A percentile compares a stretch with the other conserved stretches of the same genome.
Conservation (phyloP, 768 basidiomycete species). For the Crassisporium funariophilum region DNA sequence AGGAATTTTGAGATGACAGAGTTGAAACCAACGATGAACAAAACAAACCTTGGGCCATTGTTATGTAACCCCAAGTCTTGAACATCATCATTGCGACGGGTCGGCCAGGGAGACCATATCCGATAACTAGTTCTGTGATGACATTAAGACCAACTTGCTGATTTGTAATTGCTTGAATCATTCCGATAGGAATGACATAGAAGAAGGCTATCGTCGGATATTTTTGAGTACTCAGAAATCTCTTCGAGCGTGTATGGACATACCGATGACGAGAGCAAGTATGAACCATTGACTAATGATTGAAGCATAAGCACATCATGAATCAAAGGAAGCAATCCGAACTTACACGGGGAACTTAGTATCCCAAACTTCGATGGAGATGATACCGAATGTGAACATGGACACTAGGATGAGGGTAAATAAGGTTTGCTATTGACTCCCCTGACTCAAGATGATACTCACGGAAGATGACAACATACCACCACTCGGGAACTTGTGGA, state of each 20-base stretch:
- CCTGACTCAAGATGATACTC: slow-evolving; percentile 26
- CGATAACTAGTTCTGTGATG: slow-evolving; percentile 80
- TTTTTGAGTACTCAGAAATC: too few species aligned
- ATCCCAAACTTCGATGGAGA: slow-evolving; percentile 75
- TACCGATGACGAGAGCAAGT: slow-evolving; percentile 64
- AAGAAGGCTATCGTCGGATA: too few species aligned
- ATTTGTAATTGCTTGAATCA: slow-evolving; percentile 77
- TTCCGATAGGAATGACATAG: slow-evolving; percentile 72
- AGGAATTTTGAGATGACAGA: background rate
- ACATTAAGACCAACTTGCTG: slow-evolving; percentile 77
- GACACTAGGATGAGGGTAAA: slow-evolving; percentile 32
- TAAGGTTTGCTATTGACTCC: background rate
- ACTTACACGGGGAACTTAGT: slow-evolving; percentile 72
- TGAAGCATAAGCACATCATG: background rate
- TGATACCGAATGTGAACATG: slow-evolving; percentile 70
- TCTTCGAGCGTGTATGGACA: too few species aligned
- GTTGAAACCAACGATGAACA: background rate
- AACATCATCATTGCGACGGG: slow-evolving; percentile 87
- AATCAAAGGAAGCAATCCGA: slow-evolving; percentile 19
- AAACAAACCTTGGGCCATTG: slow-evolving; percentile 52
- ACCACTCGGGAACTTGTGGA: slow-evolving; percentile 80
- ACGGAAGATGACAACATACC: slow-evolving; percentile 73
- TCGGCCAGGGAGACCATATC: slow-evolving; percentile 75
- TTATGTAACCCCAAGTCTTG: slow-evolving; percentile 81
- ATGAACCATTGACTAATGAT: slow-evolving; percentile 62